Conservation (phyloP, 1,284 basidiomycete genomes). For the Boletus semigastroideus region DNA sequence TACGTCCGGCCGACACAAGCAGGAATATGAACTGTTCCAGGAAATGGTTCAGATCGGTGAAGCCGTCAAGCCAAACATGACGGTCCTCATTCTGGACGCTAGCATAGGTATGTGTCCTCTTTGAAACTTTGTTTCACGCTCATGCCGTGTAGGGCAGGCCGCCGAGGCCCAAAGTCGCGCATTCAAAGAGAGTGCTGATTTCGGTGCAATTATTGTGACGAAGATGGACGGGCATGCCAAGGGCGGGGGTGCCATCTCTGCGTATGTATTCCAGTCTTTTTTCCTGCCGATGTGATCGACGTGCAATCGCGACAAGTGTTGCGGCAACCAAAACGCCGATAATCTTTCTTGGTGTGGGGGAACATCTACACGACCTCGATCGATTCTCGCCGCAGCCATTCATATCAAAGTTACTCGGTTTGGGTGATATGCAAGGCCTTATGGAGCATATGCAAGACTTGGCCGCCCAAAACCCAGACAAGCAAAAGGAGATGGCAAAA, state of each 20-base stretch:
- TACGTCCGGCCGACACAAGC: conserved; percentile 96
- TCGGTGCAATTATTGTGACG: conserved; percentile 98
- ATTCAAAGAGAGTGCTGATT: conserved; percentile 97
- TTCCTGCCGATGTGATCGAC: conserved; percentile 8
- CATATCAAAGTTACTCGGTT: conserved; percentile 93
- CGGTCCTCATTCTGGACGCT: conserved; percentile 85
- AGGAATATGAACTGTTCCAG: conserved; percentile 95
- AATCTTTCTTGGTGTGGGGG: conserved; percentile 97
- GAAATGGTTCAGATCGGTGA: conserved; percentile 98
- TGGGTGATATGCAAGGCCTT: conserved; percentile 95
- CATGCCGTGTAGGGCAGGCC: conserved; percentile 75
- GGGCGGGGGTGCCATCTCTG: conserved; percentile 98
- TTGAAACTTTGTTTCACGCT: not conserved
- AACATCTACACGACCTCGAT: conserved; percentile 96
- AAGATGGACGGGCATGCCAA: conserved; percentile 99
- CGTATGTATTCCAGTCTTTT: conserved; percentile 55
- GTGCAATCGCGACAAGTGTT: conserved; percentile 56
- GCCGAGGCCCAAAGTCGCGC: conserved; percentile 95
- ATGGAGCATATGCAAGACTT: conserved; percentile 99
- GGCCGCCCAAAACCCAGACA: conserved; percentile 89
- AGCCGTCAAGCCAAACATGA: conserved; percentile 94
- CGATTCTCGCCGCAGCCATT: conserved; percentile 96
- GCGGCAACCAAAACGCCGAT: conserved; percentile 99
- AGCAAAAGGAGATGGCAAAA: conserved; percentile 98
- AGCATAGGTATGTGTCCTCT: conserved; percentile 61